Base-by-base conservation (phyloP, 331 rosid genomes). In the Malus hybrid region DNA sequence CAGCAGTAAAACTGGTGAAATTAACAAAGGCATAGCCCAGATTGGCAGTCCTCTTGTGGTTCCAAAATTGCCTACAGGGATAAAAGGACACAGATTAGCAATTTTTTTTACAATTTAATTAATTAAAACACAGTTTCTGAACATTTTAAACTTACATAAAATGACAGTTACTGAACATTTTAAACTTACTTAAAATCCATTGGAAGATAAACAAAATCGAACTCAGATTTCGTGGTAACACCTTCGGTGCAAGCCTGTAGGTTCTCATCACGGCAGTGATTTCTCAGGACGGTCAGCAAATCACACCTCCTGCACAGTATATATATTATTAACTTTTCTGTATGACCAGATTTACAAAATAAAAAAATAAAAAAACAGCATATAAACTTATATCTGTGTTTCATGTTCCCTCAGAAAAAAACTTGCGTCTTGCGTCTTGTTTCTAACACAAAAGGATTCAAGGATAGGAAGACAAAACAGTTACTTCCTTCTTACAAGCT, bases 131-230 rank as follows among this genome's bases (percentile, higher is more conserved):
- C 14, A 7, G 8, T 20, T 18, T 0, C 29, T 10, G 64, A 3
- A 65, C 52, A 65, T 24, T 12, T 10, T 1, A 55, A 42, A 10
- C 44, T 36, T 8, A 36, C 11, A 9, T 2, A 36, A 36, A 36
- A 36, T 9, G 44, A 2, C 44, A 8, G 44, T 36, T 36, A 9
- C 44, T 9, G 11, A 9, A 36, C 44, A 36, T 36, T 36, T 39
- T 39, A 9, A 28, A 28, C 29, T 34, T 9, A 81, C 85, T 60
- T 61, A 65, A 78, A 90, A 65, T 90, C 96, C 93, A 90, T 88
- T 0, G 91, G 96, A 12, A 90, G 42, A 50, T 90, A 88, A 4
- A 88, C 74, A 6, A 90, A 85, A 71, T 90, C 93, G 56, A 78
- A 90, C 79, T 83, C 83, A 0, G 88, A 82, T 59, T 8, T 33